phyloP scores from a whole-genome alignment of 1,284 basidiomycete species.

The Prillingera fragicola region DNA sequence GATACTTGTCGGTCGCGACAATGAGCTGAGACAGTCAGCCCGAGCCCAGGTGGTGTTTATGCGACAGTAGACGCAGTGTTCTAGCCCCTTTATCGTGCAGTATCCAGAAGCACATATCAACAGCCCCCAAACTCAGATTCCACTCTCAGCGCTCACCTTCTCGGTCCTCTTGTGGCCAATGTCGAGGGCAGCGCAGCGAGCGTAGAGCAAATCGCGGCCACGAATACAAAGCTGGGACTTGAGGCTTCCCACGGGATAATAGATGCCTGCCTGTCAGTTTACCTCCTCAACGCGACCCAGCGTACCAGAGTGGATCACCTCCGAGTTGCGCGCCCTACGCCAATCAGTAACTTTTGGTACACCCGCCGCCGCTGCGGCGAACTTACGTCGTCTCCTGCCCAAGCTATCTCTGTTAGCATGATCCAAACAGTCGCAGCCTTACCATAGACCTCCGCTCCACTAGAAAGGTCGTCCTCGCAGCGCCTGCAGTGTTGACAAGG shows the following conservation, averaged over 20 bases:
- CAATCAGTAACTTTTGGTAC: constrained; percentile 4
- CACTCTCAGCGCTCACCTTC: constrained; percentile 52
- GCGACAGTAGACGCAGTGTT: no score
- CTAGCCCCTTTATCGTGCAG: no score
- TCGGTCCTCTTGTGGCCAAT: constrained; percentile 71
- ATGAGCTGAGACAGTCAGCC: constrained; percentile 56
- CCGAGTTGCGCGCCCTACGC: constrained; percentile 81
- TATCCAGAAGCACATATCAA: no score
- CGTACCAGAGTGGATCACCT: constrained; percentile 86
- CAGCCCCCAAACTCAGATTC: no score
- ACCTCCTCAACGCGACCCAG: background rate
- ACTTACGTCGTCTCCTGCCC: constrained; percentile 78
- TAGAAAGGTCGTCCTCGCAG: constrained; percentile 67
- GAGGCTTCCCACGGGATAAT: constrained; percentile 74
- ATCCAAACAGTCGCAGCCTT: background rate
- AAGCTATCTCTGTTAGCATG: constrained; percentile 22
- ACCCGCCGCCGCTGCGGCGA: background rate
- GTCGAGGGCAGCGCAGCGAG: constrained; percentile 60
- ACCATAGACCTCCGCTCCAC: constrained; percentile 70
- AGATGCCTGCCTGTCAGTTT: constrained; percentile 17
- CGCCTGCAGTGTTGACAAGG: constrained; percentile 61
- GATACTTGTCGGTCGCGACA: constrained; percentile 61
- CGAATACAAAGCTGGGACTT: constrained; percentile 84
- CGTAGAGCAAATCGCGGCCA: constrained; percentile 79
- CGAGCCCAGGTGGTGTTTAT: no score